Base-by-base conservation (phyloP, 139 green algal genomes). In the Yamagishiella unicocca region DNA sequence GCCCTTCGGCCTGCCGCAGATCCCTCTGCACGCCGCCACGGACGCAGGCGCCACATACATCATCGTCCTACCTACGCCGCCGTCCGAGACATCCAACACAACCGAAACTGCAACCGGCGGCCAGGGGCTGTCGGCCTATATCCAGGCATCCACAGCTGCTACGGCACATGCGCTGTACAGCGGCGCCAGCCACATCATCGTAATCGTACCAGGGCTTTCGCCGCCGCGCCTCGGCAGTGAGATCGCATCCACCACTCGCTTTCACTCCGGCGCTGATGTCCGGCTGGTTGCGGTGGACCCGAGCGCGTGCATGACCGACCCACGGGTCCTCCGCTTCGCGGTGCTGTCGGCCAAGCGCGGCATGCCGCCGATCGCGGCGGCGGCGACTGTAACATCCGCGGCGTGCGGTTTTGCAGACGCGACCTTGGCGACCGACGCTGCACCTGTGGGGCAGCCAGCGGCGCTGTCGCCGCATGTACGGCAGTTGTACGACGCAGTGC, bases 111-210 rank as follows among this genome's bases (percentile, higher is more conserved):
- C n/a, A n/a, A n/a, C n/a, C n/a, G n/a, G n/a, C n/a, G n/a, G n/a
- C n/a, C n/a, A n/a, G n/a, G n/a, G n/a, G n/a, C n/a, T n/a, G n/a
- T n/a, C n/a, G n/a, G n/a, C n/a, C n/a, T n/a, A n/a, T n/a, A n/a
- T n/a, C n/a, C n/a, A n/a, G n/a, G n/a, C n/a, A n/a, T n/a, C n/a
- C n/a, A n/a, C 46, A 24, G 22, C 21, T 1, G 54, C 76, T 2
- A n/a, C 27, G 0, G 58, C 10, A 24, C 22, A 24, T 21, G 42
- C 37, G 9, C 43, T 86, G 31, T 72, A 70, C 24, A 37, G 62
- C 61, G 89, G 86, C 50, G 89, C 84, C 1, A 71, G 84, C 29
- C 37, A 77, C 38, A 42, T 92, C 45, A 24, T 92, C 43, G 5
- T 90, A 35, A 35, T 94, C 27, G 67, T 83, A 25, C 78, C 87